Percentiles rank a stretch among this genome's conserved stretches.
These are phyloP conservation scores for Eimeria sp. DNA, from an alignment of 169 alveolate genomes.

Conservation along the genomic window DNA sequence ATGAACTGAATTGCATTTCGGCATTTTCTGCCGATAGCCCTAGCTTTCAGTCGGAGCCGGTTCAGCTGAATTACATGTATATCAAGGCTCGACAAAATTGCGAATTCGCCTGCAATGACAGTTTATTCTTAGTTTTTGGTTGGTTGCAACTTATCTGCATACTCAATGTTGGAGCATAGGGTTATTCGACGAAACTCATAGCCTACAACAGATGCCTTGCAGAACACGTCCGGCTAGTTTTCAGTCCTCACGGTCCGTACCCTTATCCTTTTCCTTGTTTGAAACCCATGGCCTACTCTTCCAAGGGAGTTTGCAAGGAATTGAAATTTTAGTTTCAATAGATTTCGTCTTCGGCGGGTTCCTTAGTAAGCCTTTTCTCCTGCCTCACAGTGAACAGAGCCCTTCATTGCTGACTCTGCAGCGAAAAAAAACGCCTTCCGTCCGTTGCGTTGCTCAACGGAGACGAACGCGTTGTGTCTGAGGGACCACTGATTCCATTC, in stretches of 20 bases:
- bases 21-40: neutral
- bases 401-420: neutral
- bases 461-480: neutral
- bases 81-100: neutral
- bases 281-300: neutral
- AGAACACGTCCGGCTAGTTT: neutral
- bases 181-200: neutral
- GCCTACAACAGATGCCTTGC: neutral
- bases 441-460: neutral
- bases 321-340: neutral
- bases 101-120: neutral
- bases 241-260: neutral
- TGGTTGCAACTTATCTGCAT: neutral
- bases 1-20: neutral
- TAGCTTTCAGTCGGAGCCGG: neutral
- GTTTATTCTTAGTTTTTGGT: no score
- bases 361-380: neutral
- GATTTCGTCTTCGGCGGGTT: neutral
- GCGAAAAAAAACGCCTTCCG: neutral
- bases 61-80: neutral
- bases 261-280: neutral
- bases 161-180: neutral
- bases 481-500: neutral
- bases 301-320: neutral
- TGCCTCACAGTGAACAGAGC: neutral